Percentiles rank a stretch among this genome's conserved stretches.
Conservation (phyloP, 2,329 filamentous ascomycete genomes). For the Fusarium tuaranense region DNA sequence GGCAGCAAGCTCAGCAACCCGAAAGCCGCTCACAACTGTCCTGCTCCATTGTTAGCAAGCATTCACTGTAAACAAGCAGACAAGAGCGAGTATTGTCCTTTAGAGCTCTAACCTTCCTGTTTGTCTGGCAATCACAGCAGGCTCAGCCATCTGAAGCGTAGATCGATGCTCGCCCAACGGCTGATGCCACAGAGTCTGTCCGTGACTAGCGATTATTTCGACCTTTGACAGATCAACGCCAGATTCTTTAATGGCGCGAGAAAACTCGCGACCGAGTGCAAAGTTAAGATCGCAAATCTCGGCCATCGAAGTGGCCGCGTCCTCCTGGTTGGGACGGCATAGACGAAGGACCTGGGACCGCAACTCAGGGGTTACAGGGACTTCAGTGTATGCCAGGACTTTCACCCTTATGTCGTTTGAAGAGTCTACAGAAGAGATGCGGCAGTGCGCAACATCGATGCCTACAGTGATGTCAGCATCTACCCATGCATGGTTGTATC, state of each 20-base stretch:
- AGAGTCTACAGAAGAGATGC: slow-evolving; percentile 3
- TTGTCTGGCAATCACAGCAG: neutral
- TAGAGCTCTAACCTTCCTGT: neutral
- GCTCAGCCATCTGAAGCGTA: neutral
- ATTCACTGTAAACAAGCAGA: no score
- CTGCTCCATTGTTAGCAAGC: neutral
- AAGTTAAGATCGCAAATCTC: slow-evolving; percentile 37
- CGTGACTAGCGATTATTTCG: slow-evolving; percentile 4
- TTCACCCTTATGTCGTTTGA: slow-evolving; percentile 13
- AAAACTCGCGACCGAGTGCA: slow-evolving; percentile 28
- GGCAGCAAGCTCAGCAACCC: slow-evolving; percentile 61
- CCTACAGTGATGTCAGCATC: neutral
- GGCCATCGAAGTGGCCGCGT: slow-evolving; percentile 20
- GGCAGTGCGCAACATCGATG: slow-evolving; percentile 13
- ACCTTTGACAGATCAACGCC: slow-evolving; percentile 49
- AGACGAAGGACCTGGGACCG: slow-evolving; percentile 20
- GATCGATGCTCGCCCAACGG: neutral
- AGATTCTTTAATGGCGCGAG: slow-evolving; percentile 23
- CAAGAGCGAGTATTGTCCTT: no score
- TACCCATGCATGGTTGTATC: neutral
- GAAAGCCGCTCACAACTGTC: slow-evolving; percentile 60
- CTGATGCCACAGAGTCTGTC: slow-evolving; percentile 1
- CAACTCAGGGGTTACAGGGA: slow-evolving; percentile 18
- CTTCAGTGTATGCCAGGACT: slow-evolving; percentile 22
- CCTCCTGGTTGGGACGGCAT: slow-evolving; percentile 16